These are phyloP conservation scores for Irpex sp. DNA, from an alignment of 1,284 basidiomycete species.

Conservation along the genomic window DNA sequence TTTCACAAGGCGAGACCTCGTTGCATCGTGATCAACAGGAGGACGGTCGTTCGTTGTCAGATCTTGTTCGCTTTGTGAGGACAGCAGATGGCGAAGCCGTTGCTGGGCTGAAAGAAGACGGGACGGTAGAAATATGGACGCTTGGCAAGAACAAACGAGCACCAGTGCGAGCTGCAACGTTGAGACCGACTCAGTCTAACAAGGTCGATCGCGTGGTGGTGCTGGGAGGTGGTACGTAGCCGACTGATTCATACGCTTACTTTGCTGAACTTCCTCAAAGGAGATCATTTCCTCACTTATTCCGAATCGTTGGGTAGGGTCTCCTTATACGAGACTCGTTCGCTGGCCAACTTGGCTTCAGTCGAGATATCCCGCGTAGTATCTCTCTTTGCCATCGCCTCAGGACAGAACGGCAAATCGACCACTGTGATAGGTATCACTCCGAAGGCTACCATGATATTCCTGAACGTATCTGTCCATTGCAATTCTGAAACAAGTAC, in stretches of 20 bases:
- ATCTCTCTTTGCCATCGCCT: slow-evolving; percentile 60
- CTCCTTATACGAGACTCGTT: neutral
- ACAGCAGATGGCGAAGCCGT: slow-evolving; percentile 75
- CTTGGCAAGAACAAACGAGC: slow-evolving; percentile 24
- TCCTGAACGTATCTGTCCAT: slow-evolving; percentile 15
- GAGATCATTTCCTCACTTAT: slow-evolving; percentile 44
- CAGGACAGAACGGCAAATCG: slow-evolving; percentile 19
- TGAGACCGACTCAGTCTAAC: slow-evolving; percentile 8
- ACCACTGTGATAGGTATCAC: slow-evolving; percentile 26
- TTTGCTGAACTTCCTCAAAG: slow-evolving; percentile 12
- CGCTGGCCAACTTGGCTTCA: slow-evolving; percentile 19
- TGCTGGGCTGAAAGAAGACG: slow-evolving; percentile 51
- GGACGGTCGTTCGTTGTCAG: slow-evolving; percentile 26
- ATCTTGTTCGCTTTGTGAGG: slow-evolving; percentile 59
- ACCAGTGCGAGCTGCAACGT: neutral
- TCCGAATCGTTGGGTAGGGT: slow-evolving; percentile 25
- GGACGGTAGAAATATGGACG: slow-evolving; percentile 63
- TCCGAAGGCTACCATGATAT: slow-evolving; percentile 15
- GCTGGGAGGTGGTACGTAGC: slow-evolving; percentile 50
- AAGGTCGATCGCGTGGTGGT: slow-evolving; percentile 62
- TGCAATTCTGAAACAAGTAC: neutral
- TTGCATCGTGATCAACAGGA: slow-evolving; percentile 11
- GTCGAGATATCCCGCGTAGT: slow-evolving; percentile 49
- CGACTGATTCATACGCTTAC: neutral
- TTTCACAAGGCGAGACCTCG: neutral